Base-by-base conservation (phyloP, 345 rosid species). In the Populus pruinosa region DNA sequence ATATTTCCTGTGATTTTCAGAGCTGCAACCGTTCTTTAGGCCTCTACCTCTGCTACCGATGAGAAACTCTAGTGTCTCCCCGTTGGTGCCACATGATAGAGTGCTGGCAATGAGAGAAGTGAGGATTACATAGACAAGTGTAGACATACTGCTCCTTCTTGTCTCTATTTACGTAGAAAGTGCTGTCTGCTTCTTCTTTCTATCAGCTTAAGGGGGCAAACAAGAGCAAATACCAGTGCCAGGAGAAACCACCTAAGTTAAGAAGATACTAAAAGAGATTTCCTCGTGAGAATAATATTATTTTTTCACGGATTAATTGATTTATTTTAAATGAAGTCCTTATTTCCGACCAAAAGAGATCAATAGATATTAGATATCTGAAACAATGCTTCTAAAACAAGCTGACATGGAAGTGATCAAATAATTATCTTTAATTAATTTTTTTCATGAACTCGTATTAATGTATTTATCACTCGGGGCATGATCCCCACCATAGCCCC, bases 1-100 rank as follows among this genome's bases (percentile, higher is more conserved):
- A 21, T 6, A 77, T 36, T 77, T 61, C 35, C 66, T 74, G 49
- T 4, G 78, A 56, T 76, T 64, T 74, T 75, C 72, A 71, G 11
- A 23, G 44, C 56, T 65, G 69, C 84, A 85, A 63, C 74, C 71
- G 61, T 74, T 77, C 50, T 71, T 62, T n/a, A 33, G 1, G 41
- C 14, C 33, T 41, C 69, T 29, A 56, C 20, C 64, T 25, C 49
- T 68, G 44, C 62, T 33, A 18, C 74, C 64, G 47, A 72, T 14
- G 16, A 65, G 50, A 8, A 47, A 31, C 43, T 59, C 76, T 38
- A 69, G 36, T 6, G 53, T 65, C 69, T 65, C 67, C 33, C 61
- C 64, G 73, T 33, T 59, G 62, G 67, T 56, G 36, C 29, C n/a
- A 56, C 50, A 55, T 2, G 84, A 80, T 17, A 71, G 1, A 6